These are phyloP conservation scores for Alternaria solani DNA, from an alignment of 2,329 filamentous ascomycete species.

Conservation along the genomic window DNA sequence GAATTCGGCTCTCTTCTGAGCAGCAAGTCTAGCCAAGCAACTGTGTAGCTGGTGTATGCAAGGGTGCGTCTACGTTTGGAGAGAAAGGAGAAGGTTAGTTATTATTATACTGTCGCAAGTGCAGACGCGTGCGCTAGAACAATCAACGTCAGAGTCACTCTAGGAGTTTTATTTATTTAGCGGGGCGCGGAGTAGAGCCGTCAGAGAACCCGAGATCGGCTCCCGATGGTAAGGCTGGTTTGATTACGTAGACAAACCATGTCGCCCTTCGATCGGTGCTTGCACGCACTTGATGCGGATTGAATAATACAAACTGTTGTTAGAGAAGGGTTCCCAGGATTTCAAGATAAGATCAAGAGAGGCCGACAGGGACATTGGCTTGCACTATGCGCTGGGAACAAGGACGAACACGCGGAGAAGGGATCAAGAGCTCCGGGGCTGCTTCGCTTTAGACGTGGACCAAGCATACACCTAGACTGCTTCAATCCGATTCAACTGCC, in stretches of 20 bases:
- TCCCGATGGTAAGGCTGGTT: slow-evolving; percentile 11
- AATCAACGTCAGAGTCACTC: slow-evolving; percentile 31
- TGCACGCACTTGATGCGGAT: not conserved
- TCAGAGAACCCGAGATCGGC: slow-evolving; percentile 22
- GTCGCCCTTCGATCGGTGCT: not conserved
- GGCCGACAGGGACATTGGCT: not conserved
- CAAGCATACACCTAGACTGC: not conserved
- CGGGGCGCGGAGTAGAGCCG: slow-evolving; percentile 30
- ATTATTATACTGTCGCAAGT: not conserved
- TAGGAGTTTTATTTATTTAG: slow-evolving; percentile 32
- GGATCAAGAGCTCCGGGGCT: not conserved
- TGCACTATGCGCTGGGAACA: not conserved
- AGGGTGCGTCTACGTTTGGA: not conserved
- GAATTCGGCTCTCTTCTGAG: slow-evolving; percentile 12
- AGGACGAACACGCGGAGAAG: not conserved
- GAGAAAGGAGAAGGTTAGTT: not conserved
- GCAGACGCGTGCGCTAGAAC: slow-evolving; percentile 18
- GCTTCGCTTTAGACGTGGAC: not conserved
- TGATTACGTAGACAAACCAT: not conserved
- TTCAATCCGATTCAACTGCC: not conserved
- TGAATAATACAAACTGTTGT: not conserved
- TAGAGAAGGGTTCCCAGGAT: not conserved
- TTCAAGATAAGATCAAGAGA: not conserved
- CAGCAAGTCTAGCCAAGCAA: not conserved
- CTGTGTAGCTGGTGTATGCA: slow-evolving; percentile 8